phyloP scores from a whole-genome alignment of 208 protist genomes.

The Acanthamoeba lenticulata region DNA sequence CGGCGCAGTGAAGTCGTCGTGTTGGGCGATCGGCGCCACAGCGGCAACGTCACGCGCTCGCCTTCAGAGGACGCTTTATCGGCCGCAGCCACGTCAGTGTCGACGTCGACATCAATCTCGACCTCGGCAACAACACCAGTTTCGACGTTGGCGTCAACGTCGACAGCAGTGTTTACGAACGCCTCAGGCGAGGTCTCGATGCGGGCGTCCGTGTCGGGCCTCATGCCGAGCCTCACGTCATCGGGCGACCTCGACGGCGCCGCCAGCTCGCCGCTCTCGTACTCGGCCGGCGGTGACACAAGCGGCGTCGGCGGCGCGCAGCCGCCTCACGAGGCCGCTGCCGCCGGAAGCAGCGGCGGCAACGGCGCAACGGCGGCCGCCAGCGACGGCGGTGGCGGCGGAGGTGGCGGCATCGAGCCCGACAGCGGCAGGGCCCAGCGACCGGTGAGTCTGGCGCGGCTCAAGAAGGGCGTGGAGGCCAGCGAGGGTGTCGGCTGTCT shows the following conservation, averaged over 20 bases:
- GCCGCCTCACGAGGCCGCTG: no score
- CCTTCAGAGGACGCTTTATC: neutral
- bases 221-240: neutral
- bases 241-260: neutral
- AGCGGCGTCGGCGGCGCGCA: no score
- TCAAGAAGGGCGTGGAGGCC: neutral
- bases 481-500: slow-evolving; percentile 5
- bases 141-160: no score
- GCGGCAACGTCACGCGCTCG: no score
- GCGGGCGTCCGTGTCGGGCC: neutral
- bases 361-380: no score
- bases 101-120: no score
- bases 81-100: no score
- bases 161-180: no score
- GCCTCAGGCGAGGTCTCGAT: neutral
- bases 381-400: no score
- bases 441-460: neutral
- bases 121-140: no score
- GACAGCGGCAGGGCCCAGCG: neutral
- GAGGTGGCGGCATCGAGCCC: neutral
- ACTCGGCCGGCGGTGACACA: no score
- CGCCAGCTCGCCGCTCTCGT: neutral
- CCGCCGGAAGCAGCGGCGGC: no score
- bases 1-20: neutral
- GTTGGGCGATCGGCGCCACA: neutral